Percentiles rank a stretch among this genome's conserved stretches.
Conservation (phyloP, 306 rosid genomes). For the Acacia melanoxylon region DNA sequence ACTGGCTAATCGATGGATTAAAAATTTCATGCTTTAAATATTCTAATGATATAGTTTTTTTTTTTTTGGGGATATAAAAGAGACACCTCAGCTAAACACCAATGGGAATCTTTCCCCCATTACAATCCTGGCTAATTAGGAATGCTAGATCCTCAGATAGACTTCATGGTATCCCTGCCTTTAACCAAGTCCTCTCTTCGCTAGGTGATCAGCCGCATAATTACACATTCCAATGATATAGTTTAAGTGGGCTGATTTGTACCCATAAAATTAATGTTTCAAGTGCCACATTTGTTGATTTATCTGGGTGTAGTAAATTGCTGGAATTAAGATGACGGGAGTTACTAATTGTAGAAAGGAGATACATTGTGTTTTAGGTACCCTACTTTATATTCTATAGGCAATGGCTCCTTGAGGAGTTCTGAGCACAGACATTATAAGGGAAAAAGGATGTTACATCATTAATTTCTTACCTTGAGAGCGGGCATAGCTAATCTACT, state of each 20-base stretch:
- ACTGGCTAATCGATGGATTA: not conserved
- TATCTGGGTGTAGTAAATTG: not conserved
- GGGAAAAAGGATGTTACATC: not conserved
- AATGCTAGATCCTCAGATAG: too few species aligned
- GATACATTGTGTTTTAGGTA: not conserved
- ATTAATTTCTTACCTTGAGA: not conserved
- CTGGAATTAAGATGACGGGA: not conserved
- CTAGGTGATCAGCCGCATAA: too few species aligned
- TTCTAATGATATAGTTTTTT: not conserved
- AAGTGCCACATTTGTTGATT: not conserved
- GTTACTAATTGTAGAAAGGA: constrained; percentile 9
- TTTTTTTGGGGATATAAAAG: too few species aligned
- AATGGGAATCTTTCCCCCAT: too few species aligned
- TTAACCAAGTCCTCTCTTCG: too few species aligned
- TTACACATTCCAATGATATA: not conserved
- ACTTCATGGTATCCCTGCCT: too few species aligned
- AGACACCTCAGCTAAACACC: too few species aligned
- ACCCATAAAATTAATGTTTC: not conserved
- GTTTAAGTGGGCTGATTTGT: not conserved
- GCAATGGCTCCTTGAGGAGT: not conserved
- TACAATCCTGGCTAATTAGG: too few species aligned
- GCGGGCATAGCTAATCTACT: not conserved
- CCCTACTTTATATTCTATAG: not conserved
- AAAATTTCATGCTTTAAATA: not conserved
- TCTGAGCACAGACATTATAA: not conserved